Evolutionary conservation across 257 asterid species (phyloP), one percentile per base, ranked within the genome.

Genomic region (Jacaranda copaia): DNA sequence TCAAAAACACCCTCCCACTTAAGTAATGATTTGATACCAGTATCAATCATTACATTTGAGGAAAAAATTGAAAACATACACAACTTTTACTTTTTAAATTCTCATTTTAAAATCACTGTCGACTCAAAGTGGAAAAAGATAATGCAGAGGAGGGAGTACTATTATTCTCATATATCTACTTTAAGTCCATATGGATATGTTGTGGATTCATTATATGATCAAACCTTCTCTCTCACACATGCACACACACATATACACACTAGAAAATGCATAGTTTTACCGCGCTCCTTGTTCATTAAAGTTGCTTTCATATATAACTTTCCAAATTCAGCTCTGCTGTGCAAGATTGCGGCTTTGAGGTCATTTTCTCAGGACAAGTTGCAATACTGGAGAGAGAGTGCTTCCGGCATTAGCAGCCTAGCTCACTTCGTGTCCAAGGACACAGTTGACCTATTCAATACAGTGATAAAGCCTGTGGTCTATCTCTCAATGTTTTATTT

Each of bases 401-500:
- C 98, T 61, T 85, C 99, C 0, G 99, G 99, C 45, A 92, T 94
- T 49, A 91, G 98, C 85, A 92, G 99, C 84, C 81, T 94, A 70
- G 96, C 99, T 72, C 95, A 94, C 86, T 94, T 92, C 63, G 86
- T 86, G 66, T 81, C 99, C 81, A 94, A 94, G 77, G 99, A 94
- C 84, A 92, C 98, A 3, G 84, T 89, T 11, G 99, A 94, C 87
- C 87, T 91, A 39, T 92, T 94, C 88, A 91, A 94, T 73, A 89
- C 82, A 5, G 61, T 89, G 72, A 91, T 94, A 82, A 94, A 94
- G 87, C 99, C 99, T 13, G 89, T 90, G 9, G 96, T 92, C 82
- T 94, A 94, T 77, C 96, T 94, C 56, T 91, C 99, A 0, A 94
- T 92, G 96, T 94, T 88, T 84, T 94, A 92, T 75, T 94, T 94